Conservation (phyloP, 352 stramenopile genomes). For the Phytophthora megakarya region DNA sequence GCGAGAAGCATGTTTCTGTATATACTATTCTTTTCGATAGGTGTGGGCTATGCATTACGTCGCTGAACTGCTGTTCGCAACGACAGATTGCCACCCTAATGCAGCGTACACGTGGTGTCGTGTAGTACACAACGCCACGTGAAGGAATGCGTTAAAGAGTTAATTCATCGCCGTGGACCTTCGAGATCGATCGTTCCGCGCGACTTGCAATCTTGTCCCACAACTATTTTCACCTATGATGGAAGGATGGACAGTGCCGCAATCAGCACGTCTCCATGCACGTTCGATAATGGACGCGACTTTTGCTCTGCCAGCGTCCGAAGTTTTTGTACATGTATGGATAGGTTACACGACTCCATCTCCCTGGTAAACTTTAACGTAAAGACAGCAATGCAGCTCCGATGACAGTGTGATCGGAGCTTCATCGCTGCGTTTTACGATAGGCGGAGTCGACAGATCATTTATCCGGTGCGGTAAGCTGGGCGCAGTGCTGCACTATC, state of each 20-base stretch:
- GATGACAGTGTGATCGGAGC: not conserved
- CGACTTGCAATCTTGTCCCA: not conserved
- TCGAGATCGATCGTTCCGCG: not conserved
- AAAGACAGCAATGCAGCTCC: too few relatives aligned
- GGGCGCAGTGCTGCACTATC: slow-evolving; percentile 13
- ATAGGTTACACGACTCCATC: too few relatives aligned
- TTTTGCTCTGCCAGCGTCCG: not conserved
- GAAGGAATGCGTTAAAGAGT: not conserved
- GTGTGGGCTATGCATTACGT: slow-evolving; percentile 1
- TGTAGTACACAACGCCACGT: not conserved
- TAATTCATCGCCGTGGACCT: too few relatives aligned
- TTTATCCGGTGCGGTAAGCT: slow-evolving; percentile 5
- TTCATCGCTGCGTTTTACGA: not conserved
- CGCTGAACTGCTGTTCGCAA: slow-evolving; percentile 5
- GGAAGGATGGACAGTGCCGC: not conserved
- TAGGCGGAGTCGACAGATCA: slow-evolving; percentile 8
- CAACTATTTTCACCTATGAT: not conserved
- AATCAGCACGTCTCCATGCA: not conserved
- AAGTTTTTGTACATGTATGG: not conserved
- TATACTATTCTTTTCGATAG: not conserved
- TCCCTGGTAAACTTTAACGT: too few relatives aligned
- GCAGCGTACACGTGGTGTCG: too few relatives aligned
- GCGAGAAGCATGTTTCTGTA: not conserved
- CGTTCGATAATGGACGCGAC: too few relatives aligned
- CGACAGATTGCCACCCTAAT: not conserved